Base-by-base conservation (phyloP, 2,329 filamentous ascomycete genomes). In the Niveomyces coronatus region DNA sequence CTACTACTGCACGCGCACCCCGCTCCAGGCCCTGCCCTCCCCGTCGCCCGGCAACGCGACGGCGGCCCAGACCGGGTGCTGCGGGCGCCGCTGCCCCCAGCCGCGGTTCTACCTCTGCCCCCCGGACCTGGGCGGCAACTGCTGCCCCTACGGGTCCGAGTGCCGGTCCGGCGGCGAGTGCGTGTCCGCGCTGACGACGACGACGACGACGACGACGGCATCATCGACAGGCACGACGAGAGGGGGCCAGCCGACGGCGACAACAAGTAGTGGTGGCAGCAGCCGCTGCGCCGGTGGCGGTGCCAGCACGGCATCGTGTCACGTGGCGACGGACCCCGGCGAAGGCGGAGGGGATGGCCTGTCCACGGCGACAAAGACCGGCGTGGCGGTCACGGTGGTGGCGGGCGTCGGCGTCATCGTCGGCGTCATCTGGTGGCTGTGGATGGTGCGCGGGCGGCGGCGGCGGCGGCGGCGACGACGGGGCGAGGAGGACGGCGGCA, bases 351-450 rank as follows among this genome's bases (percentile, higher is more conserved):
- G 22, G 7, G 22, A 11, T 24, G 52, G 52, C 3, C 50, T 75
- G 5, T 67, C 68, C 2, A 52, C 61, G 1, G 71, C 67, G 1
- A 72, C 70, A 3, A 74, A 69, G 47, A 71, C 68, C 0, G 74
- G 74, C 3, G 68, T 79, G n/a, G 72, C 67, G 5, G 60, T 70
- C 1, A 74, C 71, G 14, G 63, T 70, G 4, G 62, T 68, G 2
- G 51, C 70, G 0, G 67, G 57, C 19, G 61, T 57, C 2, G 56
- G 61, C 4, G 31, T 63, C 5, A 28, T 71, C 11, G 54, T 71
- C 26, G 68, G 61, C 4, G 49, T 49, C 3, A 43, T 64, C 13
- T 58, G 63, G 0, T 77, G 67, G 65, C 57, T 70, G 41, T 72
- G 64, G 41, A 39, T 73, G 19, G 52, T 57, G 20, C 61, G 58